A percentile compares a stretch with the other conserved stretches of the same genome.
These are phyloP conservation scores for Daldinia concentrica DNA, from an alignment of 495 filamentous ascomycete species.

Conservation along the genomic window DNA sequence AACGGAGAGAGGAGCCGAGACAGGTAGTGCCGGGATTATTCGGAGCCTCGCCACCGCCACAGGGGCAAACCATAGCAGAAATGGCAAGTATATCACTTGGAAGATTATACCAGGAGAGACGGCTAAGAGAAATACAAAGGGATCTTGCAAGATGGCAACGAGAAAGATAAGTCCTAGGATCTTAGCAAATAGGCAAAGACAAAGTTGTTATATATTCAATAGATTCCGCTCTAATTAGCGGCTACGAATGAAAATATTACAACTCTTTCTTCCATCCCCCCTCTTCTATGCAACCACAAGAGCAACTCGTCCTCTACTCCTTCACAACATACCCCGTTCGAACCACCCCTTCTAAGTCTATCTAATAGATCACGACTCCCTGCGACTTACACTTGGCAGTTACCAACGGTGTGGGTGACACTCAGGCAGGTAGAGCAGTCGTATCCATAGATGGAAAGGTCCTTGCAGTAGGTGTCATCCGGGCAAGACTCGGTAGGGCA, in stretches of 20 bases:
- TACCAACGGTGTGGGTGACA: constrained; percentile 27
- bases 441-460: constrained; percentile 24
- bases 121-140: too few relatives aligned
- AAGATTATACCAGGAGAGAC: too few relatives aligned
- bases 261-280: neutral
- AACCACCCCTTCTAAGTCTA: neutral
- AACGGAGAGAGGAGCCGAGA: neutral
- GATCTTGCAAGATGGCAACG: too few relatives aligned
- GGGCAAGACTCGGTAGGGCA: constrained; percentile 35
- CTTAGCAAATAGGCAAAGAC: neutral
- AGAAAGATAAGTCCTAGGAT: neutral
- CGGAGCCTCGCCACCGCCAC: too few relatives aligned
- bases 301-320: neutral
- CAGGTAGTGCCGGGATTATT: neutral
- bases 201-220: neutral
- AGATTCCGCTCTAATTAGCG: neutral
- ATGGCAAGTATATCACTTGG: too few relatives aligned
- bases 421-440: constrained; percentile 32
- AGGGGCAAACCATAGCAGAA: too few relatives aligned
- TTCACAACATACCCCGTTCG: neutral
- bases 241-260: neutral
- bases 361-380: neutral
- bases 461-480: constrained; percentile 28
- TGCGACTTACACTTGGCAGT: constrained; percentile 26
- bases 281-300: neutral